Evolutionary conservation across 441 rosid species (phyloP), one percentile per base, ranked within the genome.

Genomic region (Syzygium syzygioides): DNA sequence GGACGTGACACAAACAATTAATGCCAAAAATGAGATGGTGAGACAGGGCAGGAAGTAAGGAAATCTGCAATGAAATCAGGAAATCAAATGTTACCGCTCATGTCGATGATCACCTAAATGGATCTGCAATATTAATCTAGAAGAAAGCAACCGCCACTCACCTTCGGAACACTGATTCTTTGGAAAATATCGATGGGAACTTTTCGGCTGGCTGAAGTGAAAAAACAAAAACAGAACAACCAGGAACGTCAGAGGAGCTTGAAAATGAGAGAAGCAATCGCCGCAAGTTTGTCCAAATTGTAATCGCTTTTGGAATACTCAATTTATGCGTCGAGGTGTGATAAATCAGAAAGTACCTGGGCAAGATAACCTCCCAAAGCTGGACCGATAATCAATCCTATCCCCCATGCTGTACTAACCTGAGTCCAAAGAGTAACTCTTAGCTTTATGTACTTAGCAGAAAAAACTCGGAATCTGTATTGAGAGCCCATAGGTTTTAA

Each of bases 351-450:
- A 90, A 90, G 79, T 87, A 95, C 99, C 99, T 96, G 98, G 2
- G 99, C 98, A 79, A 98, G 93, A 90, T 92, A 98, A 79, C 99
- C 99, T 87, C 98, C 99, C 13, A 97, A 55, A 85, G 99, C 98
- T 54, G 99, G 99, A 66, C 99, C 99, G 90, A 98, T 93, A 90
- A 97, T 93, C 94, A 98, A 91, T 89, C 99, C 99, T 59, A 95
- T 95, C 10, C 98, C 99, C 99, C 99, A 97, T 56, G 99, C 91
- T 88, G 99, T 94, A 90, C 98, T 97, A 45, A 98, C 92, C 99
- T 98, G 94, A 89, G 89, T 89, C 59, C 28, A 18, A 76, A 84
- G 20, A 53, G 87, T 53, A 48, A 53, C 53, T 86, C 10, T 88
- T 37, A 92, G 83, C 83, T 76, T 5, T 76, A 85, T 85, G 54